phyloP scores from a whole-genome alignment of 2,329 filamentous ascomycete genomes.

The Curvularia sp. region DNA sequence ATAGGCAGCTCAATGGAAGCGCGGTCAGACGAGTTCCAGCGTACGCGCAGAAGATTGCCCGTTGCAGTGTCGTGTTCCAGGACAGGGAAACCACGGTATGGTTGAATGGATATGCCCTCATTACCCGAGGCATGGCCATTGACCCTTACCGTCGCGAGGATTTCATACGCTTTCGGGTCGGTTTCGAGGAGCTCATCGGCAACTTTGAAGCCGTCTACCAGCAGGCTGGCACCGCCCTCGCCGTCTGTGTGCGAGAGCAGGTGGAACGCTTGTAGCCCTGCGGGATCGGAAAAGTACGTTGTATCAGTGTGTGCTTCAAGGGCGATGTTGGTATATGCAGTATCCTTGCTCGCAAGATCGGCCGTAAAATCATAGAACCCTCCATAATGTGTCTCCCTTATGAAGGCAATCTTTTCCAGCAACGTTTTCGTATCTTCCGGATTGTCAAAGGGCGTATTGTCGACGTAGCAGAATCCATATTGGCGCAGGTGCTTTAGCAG shows the following conservation, averaged over 20 bases:
- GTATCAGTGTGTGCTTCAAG: slow-evolving; percentile 90
- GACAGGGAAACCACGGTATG: slow-evolving; percentile 73
- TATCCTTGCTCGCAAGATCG: slow-evolving; percentile 85
- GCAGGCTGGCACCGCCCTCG: slow-evolving; percentile 75
- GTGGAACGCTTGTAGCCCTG: slow-evolving; percentile 91
- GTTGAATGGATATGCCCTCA: slow-evolving; percentile 78
- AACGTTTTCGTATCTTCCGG: slow-evolving; percentile 71
- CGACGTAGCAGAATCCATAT: slow-evolving; percentile 80
- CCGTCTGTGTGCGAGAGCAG: slow-evolving; percentile 78
- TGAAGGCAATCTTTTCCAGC: slow-evolving; percentile 81
- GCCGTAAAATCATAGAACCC: slow-evolving; percentile 88
- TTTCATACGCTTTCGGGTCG: slow-evolving; percentile 63
- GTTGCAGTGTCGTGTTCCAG: slow-evolving; percentile 64
- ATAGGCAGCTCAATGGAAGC: slow-evolving; percentile 68
- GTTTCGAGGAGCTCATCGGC: slow-evolving; percentile 66
- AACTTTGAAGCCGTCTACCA: slow-evolving; percentile 85
- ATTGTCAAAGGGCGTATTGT: slow-evolving; percentile 63
- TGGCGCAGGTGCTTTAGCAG: slow-evolving; percentile 68
- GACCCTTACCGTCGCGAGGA: slow-evolving; percentile 65
- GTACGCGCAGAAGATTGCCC: slow-evolving; percentile 65
- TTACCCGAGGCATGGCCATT: slow-evolving; percentile 89
- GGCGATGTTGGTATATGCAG: slow-evolving; percentile 85
- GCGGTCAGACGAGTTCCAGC: slow-evolving; percentile 95
- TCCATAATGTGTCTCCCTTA: slow-evolving; percentile 89
- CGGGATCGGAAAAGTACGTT: slow-evolving; percentile 93